Evolutionary conservation across 192 early-diverging fungal genomes (phyloP).

Genomic region (Rhizophagus sp.): DNA sequence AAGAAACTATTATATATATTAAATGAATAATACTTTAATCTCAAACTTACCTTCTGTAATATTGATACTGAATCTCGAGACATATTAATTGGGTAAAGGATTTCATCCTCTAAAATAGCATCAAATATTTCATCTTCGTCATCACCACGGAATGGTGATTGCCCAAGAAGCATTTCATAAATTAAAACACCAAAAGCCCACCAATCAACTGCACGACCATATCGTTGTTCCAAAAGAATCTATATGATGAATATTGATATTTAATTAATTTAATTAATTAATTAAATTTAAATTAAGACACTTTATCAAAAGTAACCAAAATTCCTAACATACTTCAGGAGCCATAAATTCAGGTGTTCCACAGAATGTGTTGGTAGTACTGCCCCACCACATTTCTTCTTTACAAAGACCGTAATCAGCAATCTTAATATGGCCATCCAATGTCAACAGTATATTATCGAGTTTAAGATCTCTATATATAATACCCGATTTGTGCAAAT

Average conservation of each 20-base stretch:
- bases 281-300: neutral
- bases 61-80: slow-evolving; percentile 89
- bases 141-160: slow-evolving; percentile 92
- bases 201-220: slow-evolving; percentile 98
- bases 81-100: slow-evolving; percentile 94
- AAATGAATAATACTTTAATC: neutral
- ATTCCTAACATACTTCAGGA: slow-evolving; percentile 61
- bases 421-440: slow-evolving; percentile 96
- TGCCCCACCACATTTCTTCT: slow-evolving; percentile 88
- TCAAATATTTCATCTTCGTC: slow-evolving; percentile 99
- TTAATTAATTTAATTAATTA: neutral
- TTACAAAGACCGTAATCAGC: slow-evolving; percentile 99
- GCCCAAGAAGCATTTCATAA: slow-evolving; percentile 90
- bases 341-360: slow-evolving; percentile 99
- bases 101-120: slow-evolving; percentile 94
- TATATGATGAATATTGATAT: neutral
- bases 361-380: slow-evolving; percentile 93
- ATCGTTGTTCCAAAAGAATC: slow-evolving; percentile 93
- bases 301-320: neutral
- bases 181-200: slow-evolving; percentile 93
- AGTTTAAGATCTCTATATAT: slow-evolving; percentile 97
- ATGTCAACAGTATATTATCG: slow-evolving; percentile 91
- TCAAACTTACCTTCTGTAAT: slow-evolving; percentile 68
- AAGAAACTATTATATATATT: neutral
- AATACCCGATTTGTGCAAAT: slow-evolving; percentile 93